phyloP scores from a whole-genome alignment of 2,329 filamentous ascomycete genomes.

The Aphanocladium album region DNA sequence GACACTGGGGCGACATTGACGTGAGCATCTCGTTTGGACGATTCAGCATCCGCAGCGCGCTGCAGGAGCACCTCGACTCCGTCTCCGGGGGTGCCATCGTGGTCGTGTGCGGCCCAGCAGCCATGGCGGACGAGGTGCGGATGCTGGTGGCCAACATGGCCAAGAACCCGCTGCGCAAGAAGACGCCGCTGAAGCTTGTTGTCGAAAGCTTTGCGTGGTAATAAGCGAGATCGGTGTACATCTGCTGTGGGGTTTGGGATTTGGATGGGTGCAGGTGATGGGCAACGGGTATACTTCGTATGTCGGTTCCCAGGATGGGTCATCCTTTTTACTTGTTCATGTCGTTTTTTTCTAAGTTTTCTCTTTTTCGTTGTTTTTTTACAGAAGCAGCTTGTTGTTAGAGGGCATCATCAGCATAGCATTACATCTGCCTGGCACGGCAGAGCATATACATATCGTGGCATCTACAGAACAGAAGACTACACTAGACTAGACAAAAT shows the following conservation, averaged over 20 bases:
- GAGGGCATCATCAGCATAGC: neutral
- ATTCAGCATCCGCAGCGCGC: conserved; percentile 15
- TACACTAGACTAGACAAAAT: neutral
- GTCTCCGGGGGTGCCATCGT: conserved; percentile 18
- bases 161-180: conserved; percentile 7
- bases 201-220: conserved; percentile 17
- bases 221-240: neutral
- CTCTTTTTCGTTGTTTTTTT: neutral
- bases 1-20: conserved; percentile 17
- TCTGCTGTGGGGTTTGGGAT: neutral
- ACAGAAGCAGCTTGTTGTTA: neutral
- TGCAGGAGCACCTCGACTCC: conserved; percentile 16
- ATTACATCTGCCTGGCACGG: neutral
- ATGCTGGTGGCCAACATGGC: conserved; percentile 14
- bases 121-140: conserved; percentile 21
- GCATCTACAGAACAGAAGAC: neutral
- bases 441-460: neutral
- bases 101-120: conserved; percentile 20
- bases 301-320: neutral
- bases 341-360: neutral
- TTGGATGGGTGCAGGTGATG: neutral
- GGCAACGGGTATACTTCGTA: neutral
- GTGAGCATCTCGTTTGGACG: conserved; percentile 20
- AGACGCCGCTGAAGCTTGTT: conserved; percentile 15
- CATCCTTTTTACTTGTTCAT: neutral